These are phyloP conservation scores for Actinomortierella ambigua DNA, from an alignment of 371 early-diverging fungal species.

Conservation along the genomic window DNA sequence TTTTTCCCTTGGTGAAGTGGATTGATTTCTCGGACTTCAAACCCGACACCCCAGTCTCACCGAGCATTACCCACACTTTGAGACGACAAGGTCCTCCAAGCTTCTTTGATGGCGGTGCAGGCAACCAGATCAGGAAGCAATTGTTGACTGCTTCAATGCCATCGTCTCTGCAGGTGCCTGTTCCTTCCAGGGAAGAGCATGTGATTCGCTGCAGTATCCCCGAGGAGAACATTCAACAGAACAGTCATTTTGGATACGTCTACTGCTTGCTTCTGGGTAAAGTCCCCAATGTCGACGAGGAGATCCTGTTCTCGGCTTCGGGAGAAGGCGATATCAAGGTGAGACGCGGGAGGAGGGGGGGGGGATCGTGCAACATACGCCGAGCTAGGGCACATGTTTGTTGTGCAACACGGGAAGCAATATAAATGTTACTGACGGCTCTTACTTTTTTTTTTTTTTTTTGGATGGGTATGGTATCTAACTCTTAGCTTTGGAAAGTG, in stretches of 20 bases:
- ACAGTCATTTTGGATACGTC: conserved; percentile 81
- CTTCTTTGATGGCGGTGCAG: conserved; percentile 46
- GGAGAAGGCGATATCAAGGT: conserved; percentile 78
- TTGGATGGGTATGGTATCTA: background rate
- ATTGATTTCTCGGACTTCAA: conserved; percentile 57
- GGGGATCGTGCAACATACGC: no score
- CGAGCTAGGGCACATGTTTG: no score
- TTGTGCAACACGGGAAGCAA: no score
- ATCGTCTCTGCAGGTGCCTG: conserved; percentile 18
- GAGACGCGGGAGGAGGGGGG: no score
- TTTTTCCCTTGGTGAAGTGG: conserved; percentile 49
- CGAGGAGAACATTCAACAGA: conserved; percentile 57
- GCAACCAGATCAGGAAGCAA: conserved; percentile 18
- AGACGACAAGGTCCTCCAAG: conserved; percentile 48
- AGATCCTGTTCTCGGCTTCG: conserved; percentile 71
- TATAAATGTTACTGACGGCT: no score
- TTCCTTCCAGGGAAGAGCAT: conserved; percentile 46
- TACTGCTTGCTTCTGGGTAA: conserved; percentile 65
- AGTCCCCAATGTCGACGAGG: conserved; percentile 60
- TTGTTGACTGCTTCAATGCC: conserved; percentile 14
- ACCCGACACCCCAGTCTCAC: conserved; percentile 52
- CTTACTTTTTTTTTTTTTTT: background rate
- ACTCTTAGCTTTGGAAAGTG: conserved; percentile 62
- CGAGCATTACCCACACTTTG: conserved; percentile 47
- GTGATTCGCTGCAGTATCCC: conserved; percentile 60